Evolutionary conservation across 1,284 basidiomycete species (phyloP), one percentile per base, ranked within the genome.

Genomic region (Ganoderma meredithae): DNA sequence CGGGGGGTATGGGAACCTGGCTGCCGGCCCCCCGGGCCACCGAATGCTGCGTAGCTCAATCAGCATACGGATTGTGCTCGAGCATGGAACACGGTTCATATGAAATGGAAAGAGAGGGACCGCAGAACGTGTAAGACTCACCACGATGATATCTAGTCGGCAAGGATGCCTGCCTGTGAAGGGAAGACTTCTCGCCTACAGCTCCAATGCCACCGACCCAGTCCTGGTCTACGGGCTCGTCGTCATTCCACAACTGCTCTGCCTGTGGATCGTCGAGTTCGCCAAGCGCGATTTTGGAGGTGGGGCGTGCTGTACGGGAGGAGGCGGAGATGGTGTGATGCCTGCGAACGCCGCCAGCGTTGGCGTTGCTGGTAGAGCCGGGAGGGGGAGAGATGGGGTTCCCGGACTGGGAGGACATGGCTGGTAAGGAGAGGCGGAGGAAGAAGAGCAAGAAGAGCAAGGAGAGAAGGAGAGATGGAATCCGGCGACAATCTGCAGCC

Each of bases 311-410:
- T 8, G 86, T 82, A 72, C 93, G 85, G 62, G 91, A 93, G 47
- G 92, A 83, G 19, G 91, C 87, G 40, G 93, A 88, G 81, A 95
- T 94, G 62, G 93, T 95, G 76, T 95, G 93, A 77, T 93, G 90
- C 59, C 93, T 87, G 73, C 93, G 84, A 33, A 93, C 90, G 47
- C 83, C 82, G 55, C 74, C 71, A n/a, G 77, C 69, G 55, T 75
- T 76, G 27, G 73, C 74, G 55, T 74, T 73, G 44, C 74, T 69
- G 8, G 74, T 73, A 17, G 76, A 56, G 47, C 65, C 75, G 10
- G 80, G 81, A 10, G 80, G 78, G 53, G 81, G 81, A 22, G 81
- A 81, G 58, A 78, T 76, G 59, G 79, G 75, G 62, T 79, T 76
- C 39, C 77, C 75, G 60, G 76, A 72, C 69, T 78, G 77, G 27